A percentile compares a stretch with the other conserved stretches of the same genome.
Evolutionary conservation across 2,329 filamentous ascomycete genomes (phyloP).

Genomic region (Trichophyton verrucosum): DNA sequence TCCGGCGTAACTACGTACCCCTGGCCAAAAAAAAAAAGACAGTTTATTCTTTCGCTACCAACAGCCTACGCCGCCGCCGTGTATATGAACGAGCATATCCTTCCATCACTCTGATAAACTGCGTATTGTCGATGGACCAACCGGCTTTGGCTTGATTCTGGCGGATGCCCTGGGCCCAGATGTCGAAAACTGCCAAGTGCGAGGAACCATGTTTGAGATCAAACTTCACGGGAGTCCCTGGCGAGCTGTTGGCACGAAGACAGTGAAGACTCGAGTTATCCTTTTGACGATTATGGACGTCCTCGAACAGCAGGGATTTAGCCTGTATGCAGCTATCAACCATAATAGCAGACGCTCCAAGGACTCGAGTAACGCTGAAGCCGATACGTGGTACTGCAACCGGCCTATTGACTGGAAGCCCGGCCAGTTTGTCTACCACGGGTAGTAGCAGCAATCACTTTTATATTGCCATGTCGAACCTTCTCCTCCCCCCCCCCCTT

Average conservation of each 20-base stretch:
- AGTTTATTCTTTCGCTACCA: constrained; percentile 30
- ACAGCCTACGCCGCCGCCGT: constrained; percentile 21
- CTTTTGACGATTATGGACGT: constrained; percentile 25
- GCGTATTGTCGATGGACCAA: constrained; percentile 23
- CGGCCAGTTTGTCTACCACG: constrained; percentile 7
- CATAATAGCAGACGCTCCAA: constrained; percentile 18
- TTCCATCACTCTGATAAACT: constrained; percentile 24
- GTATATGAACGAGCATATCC: constrained; percentile 28
- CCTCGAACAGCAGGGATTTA: constrained; percentile 28
- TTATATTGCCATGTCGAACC: too few species aligned
- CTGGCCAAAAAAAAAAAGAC: constrained; percentile 16
- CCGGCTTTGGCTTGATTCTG: constrained; percentile 14
- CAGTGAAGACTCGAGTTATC: constrained; percentile 25
- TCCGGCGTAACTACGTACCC: constrained; percentile 12
- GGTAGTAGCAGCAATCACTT: neutral
- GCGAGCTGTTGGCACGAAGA: constrained; percentile 22
- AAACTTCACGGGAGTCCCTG: constrained; percentile 27
- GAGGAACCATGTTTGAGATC: constrained; percentile 18
- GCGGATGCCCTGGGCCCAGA: constrained; percentile 11
- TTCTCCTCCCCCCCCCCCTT: too few species aligned
- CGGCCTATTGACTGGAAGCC: constrained; percentile 4
- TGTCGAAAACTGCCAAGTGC: constrained; percentile 7
- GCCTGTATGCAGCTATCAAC: constrained; percentile 30
- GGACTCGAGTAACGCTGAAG: neutral
- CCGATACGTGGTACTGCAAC: constrained; percentile 11